Evolutionary conservation across 345 rosid genomes (phyloP), one percentile per base, ranked within the genome.

Genomic region (Melaleuca alternifolia): DNA sequence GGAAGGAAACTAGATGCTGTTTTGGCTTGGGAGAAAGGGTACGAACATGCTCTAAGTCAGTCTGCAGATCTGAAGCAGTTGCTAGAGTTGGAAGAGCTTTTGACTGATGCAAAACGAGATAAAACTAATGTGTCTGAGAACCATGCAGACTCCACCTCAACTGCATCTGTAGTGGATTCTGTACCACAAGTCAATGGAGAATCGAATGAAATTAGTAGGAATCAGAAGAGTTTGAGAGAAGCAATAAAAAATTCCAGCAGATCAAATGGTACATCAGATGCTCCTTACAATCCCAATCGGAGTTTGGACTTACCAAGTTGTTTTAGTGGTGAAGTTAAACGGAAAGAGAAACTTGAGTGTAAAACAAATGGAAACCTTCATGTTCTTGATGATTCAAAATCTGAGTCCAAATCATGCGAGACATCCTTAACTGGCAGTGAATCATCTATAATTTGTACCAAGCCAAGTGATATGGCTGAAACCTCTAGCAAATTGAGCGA

Each of bases 1-100:
- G 98, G 98, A 86, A 95, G 94, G 91, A 94, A 94, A 89, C 93
- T 89, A 51, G 99, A 96, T 82, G 98, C 98, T 21, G 86, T 93
- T 86, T 84, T 91, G 84, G 95, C 92, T 88, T 94, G 98, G 96
- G 95, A 93, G 93, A 92, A 91, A 86, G 99, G 98, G n/a, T 91
- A 93, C 84, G 90, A 90, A 18, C 92, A 89, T 89, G 97, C 98
- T 81, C 86, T 94, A 86, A 84, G 84, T 83, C 92, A 94, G 87
- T 93, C 97, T 62, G 93, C 99, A 24, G 99, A 96, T 93, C 91
- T 97, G 91, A 97, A 92, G 94, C 98, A 94, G 83, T 88, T 97
- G 89, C 90, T 97, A 87, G 99, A 97, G 89, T 91, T 97, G 89
- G 98, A 96, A 89, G 98, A 94, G 85, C 95, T 95, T 71, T 87